phyloP scores from a whole-genome alignment of 2,329 filamentous ascomycete genomes.

The Bimuria novae-zelandiae region DNA sequence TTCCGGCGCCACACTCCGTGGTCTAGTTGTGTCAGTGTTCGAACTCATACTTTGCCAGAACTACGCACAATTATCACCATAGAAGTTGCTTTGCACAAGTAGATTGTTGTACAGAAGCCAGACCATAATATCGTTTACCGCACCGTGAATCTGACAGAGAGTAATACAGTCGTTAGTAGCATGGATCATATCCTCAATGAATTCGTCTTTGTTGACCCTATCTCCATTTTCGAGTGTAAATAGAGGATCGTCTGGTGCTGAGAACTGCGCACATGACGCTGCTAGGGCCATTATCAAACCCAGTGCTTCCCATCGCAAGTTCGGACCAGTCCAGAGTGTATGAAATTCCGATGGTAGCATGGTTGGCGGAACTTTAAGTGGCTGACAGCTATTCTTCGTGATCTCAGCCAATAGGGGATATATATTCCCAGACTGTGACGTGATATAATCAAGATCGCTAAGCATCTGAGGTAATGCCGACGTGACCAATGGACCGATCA shows the following conservation, averaged over 20 bases:
- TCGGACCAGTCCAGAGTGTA: slow-evolving; percentile 39
- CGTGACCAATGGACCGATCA: slow-evolving; percentile 36
- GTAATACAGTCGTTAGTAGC: slow-evolving; percentile 43
- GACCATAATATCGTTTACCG: slow-evolving; percentile 44
- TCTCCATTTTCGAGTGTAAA: slow-evolving; percentile 39
- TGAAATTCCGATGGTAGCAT: slow-evolving; percentile 41
- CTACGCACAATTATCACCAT: slow-evolving; percentile 41
- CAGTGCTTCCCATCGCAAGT: slow-evolving; percentile 42
- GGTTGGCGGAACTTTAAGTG: slow-evolving; percentile 35
- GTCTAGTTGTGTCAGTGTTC: slow-evolving; percentile 25
- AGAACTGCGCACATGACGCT: slow-evolving; percentile 37
- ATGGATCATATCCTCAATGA: slow-evolving; percentile 43
- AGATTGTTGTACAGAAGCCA: slow-evolving; percentile 39
- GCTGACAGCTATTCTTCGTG: slow-evolving; percentile 36
- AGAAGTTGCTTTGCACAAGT: slow-evolving; percentile 38
- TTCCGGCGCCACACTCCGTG: slow-evolving; percentile 43
- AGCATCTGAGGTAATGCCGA: slow-evolving; percentile 38
- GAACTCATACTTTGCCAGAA: background rate
- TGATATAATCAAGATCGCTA: slow-evolving; percentile 34
- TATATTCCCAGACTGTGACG: slow-evolving; percentile 20
- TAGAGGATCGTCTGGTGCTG: slow-evolving; percentile 34
- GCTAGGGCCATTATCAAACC: slow-evolving; percentile 36
- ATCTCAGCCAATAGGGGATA: slow-evolving; percentile 35
- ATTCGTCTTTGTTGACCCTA: slow-evolving; percentile 34
- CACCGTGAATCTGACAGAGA: slow-evolving; percentile 41